phyloP scores from a whole-genome alignment of 352 stramenopile species.

The Peronospora belbahrii region DNA sequence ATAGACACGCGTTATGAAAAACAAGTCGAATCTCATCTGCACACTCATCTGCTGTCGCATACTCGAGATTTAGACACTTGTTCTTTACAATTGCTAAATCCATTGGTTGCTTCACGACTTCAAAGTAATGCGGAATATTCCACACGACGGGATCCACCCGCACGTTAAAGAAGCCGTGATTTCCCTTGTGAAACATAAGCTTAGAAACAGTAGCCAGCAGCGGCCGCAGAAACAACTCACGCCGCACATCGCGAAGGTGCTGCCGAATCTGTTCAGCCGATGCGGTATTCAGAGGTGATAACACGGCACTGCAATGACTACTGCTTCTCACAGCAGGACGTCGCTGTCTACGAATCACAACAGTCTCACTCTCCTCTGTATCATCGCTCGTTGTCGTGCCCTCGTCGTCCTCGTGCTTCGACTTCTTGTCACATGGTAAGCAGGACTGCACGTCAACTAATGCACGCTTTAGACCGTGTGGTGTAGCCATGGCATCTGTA shows the following conservation, averaged over 20 bases:
- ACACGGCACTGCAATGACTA: constrained; percentile 7
- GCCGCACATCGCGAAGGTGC: constrained; percentile 61
- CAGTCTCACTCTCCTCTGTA: neutral
- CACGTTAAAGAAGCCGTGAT: constrained; percentile 76
- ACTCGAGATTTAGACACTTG: constrained; percentile 82
- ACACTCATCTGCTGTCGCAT: constrained; percentile 76
- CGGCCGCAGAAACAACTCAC: constrained; percentile 57
- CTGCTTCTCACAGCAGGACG: neutral
- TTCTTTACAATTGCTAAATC: constrained; percentile 86
- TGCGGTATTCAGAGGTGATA: constrained; percentile 59
- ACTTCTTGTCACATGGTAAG: constrained; percentile 39
- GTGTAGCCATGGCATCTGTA: neutral
- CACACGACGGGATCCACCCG: constrained; percentile 68
- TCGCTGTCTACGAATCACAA: constrained; percentile 1
- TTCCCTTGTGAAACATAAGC: constrained; percentile 78
- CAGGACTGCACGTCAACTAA: constrained; percentile 1
- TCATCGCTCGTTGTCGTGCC: neutral
- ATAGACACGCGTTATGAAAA: constrained; percentile 81
- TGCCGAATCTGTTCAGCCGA: constrained; percentile 55
- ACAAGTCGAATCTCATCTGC: constrained; percentile 72
- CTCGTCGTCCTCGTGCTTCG: constrained; percentile 21
- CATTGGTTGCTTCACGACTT: constrained; percentile 86
- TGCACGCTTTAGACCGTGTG: constrained; percentile 19
- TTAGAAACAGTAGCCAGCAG: constrained; percentile 59
- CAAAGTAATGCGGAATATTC: constrained; percentile 79